phyloP scores from a whole-genome alignment of 768 basidiomycete species.

The Suillus cothurnatus region DNA sequence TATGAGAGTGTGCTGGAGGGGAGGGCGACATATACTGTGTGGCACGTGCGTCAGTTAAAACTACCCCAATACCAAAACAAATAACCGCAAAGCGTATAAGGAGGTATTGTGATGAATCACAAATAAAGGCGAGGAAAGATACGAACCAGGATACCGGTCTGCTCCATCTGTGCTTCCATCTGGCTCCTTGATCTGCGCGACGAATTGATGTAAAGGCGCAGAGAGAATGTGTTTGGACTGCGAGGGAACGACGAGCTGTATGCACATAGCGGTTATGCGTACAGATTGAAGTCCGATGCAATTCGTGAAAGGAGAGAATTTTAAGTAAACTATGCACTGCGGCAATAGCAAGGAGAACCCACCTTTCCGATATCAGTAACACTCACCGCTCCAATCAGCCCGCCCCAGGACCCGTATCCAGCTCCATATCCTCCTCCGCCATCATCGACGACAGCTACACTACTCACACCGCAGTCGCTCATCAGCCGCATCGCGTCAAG shows the following conservation, averaged over 20 bases:
- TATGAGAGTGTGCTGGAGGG: slow-evolving; percentile 65
- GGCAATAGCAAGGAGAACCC: slow-evolving; percentile 7
- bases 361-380: slow-evolving; percentile 85
- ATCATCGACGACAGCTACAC: slow-evolving; percentile 75
- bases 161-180: slow-evolving; percentile 79
- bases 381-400: slow-evolving; percentile 72
- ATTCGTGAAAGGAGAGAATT: neutral
- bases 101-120: neutral
- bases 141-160: slow-evolving; percentile 75
- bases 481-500: slow-evolving; percentile 84
- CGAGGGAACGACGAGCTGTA: slow-evolving; percentile 74
- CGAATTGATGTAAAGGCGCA: slow-evolving; percentile 68
- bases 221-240: slow-evolving; percentile 78
- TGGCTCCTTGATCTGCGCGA: slow-evolving; percentile 72
- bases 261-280: slow-evolving; percentile 1
- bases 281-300: neutral
- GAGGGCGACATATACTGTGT: slow-evolving; percentile 72
- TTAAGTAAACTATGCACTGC: neutral
- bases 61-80: neutral
- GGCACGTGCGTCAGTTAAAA: neutral
- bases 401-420: slow-evolving; percentile 36
- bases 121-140: neutral
- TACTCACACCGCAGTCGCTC: slow-evolving; percentile 86
- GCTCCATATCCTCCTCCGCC: slow-evolving; percentile 29
- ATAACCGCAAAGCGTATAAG: neutral